Percentiles rank a stretch among this genome's conserved stretches.
phyloP scores from a whole-genome alignment of 2,329 filamentous ascomycete species.

The Niveomyces coronatus region DNA sequence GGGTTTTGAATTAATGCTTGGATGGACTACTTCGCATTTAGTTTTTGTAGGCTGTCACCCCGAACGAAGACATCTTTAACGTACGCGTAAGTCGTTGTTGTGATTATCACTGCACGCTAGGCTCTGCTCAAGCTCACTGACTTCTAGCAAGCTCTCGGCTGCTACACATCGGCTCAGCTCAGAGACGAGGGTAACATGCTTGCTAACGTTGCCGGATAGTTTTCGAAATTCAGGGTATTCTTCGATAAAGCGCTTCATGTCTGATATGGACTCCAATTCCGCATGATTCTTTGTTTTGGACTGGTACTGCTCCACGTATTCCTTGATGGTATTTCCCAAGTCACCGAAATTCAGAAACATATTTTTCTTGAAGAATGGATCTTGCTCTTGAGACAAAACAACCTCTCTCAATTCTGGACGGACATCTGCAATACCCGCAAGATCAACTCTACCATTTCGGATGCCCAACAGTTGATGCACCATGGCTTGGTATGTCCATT shows the following conservation, averaged over 20 bases:
- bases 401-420: slow-evolving; percentile 86
- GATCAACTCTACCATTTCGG: slow-evolving; percentile 84
- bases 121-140: slow-evolving; percentile 94
- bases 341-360: slow-evolving; percentile 99
- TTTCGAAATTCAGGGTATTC: slow-evolving; percentile 98
- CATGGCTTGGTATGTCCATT: slow-evolving; percentile 99
- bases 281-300: slow-evolving; percentile 93
- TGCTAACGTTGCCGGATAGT: slow-evolving; percentile 94
- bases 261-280: slow-evolving; percentile 91
- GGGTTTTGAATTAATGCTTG: slow-evolving; percentile 79
- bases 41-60: not conserved
- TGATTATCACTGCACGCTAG: slow-evolving; percentile 96
- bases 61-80: slow-evolving; percentile 11
- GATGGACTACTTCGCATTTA: slow-evolving; percentile 46
- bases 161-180: slow-evolving; percentile 85
- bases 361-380: slow-evolving; percentile 98
- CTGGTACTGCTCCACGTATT: slow-evolving; percentile 97
- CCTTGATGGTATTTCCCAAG: slow-evolving; percentile 90
- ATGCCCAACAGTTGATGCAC: slow-evolving; percentile 94
- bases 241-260: slow-evolving; percentile 99
- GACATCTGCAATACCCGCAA: slow-evolving; percentile 74
- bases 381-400: slow-evolving; percentile 90
- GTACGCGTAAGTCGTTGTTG: slow-evolving; percentile 76
- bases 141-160: slow-evolving; percentile 80
- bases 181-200: slow-evolving; percentile 91